A percentile compares a stretch with the other conserved stretches of the same genome.
Evolutionary conservation across 1,284 basidiomycete genomes (phyloP).

Genomic region (Trametes versicolor): DNA sequence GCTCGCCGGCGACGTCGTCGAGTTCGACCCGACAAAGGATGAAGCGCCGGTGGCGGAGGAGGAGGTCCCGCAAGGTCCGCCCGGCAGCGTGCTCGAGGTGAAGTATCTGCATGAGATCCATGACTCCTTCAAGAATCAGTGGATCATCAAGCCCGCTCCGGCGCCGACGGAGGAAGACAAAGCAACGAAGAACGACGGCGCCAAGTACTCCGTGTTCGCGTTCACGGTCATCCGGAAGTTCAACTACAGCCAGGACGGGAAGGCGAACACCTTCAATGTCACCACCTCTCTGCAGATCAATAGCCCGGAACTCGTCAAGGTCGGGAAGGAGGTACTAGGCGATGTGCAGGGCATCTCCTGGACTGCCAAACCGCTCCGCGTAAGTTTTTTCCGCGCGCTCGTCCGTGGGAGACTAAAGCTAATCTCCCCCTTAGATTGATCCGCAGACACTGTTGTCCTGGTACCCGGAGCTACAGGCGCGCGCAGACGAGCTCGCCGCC

Average conservation of each 20-base stretch:
- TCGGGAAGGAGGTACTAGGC: conserved; percentile 62
- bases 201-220: conserved; percentile 43
- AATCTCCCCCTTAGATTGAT: conserved; percentile 51
- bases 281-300: conserved; percentile 56
- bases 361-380: conserved; percentile 64
- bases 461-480: conserved; percentile 55
- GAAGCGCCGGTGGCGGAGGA: conserved; percentile 27
- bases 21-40: conserved; percentile 26
- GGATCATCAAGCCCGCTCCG: conserved; percentile 41
- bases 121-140: conserved; percentile 40
- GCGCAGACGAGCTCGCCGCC: conserved; percentile 50
- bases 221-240: conserved; percentile 44
- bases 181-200: conserved; percentile 31
- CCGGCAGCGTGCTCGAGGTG: conserved; percentile 42
- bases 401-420: conserved; percentile 20
- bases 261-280: conserved; percentile 39
- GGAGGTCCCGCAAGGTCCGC: conserved; percentile 36
- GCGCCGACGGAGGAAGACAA: conserved; percentile 24
- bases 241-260: conserved; percentile 37
- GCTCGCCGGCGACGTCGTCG: conserved; percentile 33
- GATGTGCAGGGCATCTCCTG: conserved; percentile 66
- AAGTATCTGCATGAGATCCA: conserved; percentile 42
- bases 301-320: conserved; percentile 62
- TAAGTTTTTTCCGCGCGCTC: conserved; percentile 36
- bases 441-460: conserved; percentile 64